Evolutionary conservation across 2,329 filamentous ascomycete genomes (phyloP), one percentile per base, ranked within the genome.

Genomic region (Fusarium foetens): DNA sequence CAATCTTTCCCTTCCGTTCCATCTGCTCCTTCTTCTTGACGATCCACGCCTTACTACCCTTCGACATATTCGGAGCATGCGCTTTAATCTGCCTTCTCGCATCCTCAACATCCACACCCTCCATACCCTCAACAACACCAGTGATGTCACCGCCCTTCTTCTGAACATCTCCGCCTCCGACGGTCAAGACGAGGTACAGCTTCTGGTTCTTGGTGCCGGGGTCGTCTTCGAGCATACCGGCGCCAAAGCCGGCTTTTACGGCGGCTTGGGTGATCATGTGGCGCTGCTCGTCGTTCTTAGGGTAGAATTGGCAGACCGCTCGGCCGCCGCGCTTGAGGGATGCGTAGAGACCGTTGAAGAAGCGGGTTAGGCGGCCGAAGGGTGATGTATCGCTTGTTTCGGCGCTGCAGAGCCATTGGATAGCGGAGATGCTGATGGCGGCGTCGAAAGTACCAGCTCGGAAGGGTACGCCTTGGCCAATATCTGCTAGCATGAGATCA

Each of bases 371-470:
- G 10, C 96, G 86, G 0, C 93, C 94, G 33, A 92, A 89, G 2
- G 94, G 93, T 2, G 89, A 93, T 1, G 96, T 95, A 54, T 97
- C 94, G 79, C 90, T 93, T 66, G 89, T 93, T 81, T 98, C 96
- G 43, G 95, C 96, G 81, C 97, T 98, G 82, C 96, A 99, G 35
- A 99, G 87, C 96, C 96, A 99, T 82, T 99, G 96, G n/a, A 99
- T 93, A 1, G 96, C 96, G 75, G 91, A 94, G 80, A 99, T 98
- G 78, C 91, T 94, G 76, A 99, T 94, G 27, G 96, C 96, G 1
- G 95, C 96, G 80, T 99, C 96, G 79, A 99, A 99, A 0, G 92
- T 90, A 36, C 96, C 96, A 0, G 96, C 90, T 21, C 96, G 91
- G 81, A 99, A 99, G 0, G 96, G 96, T 1, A 99, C 90, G 3